Evolutionary conservation across 176 grass and related monocot species (phyloP), one percentile per base, ranked within the genome.

Genomic region (barley (Hordeum vulgare)): DNA sequence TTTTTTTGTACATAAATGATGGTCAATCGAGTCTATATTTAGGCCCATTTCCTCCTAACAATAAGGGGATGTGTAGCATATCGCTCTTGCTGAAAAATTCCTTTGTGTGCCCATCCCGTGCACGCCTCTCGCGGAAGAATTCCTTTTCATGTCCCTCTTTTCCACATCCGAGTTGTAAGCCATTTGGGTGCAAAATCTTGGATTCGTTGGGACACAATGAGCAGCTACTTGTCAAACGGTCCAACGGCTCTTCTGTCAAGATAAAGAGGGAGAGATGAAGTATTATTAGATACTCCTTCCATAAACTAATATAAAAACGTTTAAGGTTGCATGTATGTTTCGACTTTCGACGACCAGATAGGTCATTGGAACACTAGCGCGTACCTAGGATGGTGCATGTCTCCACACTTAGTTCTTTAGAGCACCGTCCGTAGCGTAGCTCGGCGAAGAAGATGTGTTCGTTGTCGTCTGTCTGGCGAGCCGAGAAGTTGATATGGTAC

Each of bases 361-460:
- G 35, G 66, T 41, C 21, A 6, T 11, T 11, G 24, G 66, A 70
- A 8, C 4, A 47, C 14, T 47, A 47, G 44, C 49, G 17, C 17
- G 6, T 71, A 71, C 68, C 68, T 44, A 71, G 40, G 68, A 71
- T 26, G 68, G 37, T 71, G 68, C 39, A 71, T 71, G 68, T 71
- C 12, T 71, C 11, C 6, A 71, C 37, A 1, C 6, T 71, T 7
- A 2, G 6, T 1, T 0, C 0, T n/a, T 25, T 6, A 1, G 68
- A 6, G 7, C 68, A 44, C 11, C 37, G 39, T 3, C 13, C 37
- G 11, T 42, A 71, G 68, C 39, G n/a, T 26, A 71, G 68, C 37
- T 71, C 68, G 3, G 39, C n/a, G 6, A 71, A 71, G 37, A 71
- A 71, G 7, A 37, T 71, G 21, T 15, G 68, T 17, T 53, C 49